Evolutionary conservation across 768 basidiomycete genomes (phyloP), one percentile per base, ranked within the genome.

Genomic region (Hygrocybe coccinea): DNA sequence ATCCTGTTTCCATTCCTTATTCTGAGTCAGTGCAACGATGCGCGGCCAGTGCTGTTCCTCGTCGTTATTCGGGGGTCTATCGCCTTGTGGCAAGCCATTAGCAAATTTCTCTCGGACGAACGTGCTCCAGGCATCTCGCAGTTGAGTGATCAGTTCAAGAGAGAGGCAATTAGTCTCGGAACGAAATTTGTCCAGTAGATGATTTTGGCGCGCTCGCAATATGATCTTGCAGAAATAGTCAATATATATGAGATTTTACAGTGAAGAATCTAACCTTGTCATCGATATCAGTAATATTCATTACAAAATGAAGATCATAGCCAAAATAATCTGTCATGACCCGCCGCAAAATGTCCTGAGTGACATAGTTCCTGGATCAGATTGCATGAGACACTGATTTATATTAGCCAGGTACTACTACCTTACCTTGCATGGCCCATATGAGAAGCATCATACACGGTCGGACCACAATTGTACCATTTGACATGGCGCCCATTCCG

Each of bases 401-500:
- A 29, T 52, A 48, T 33, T 29, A 11, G 36, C 33, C 34, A 33
- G 43, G 58, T 29, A 43, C n/a, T 29, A 43, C n/a, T 44, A 10
- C 21, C 71, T 62, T 67, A 95, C 93, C 95, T 84, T 6, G 97
- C 97, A 74, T 99, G 97, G 5, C 97, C 97, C 91, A 99, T 93
- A 70, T 99, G 97, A 39, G 92, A 89, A 11, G 93, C 85, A 76
- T 99, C 97, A 69, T 99, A 99, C 8, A 99, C 97, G 0, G 97
- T 99, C 15, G 97, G 95, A 9, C 97, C 95, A 65, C 97, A 99
- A 69, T 97, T 97, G 69, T 99, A 98, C 95, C 95, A 98, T 64
- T 95, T 94, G n/a, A 95, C 84, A 60, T 81, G 81, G 1, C 81
- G 79, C 0, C 86, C 87, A 58, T 81, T 74, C 50, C 67, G 76